Percentiles rank a stretch among this genome's conserved stretches.
Evolutionary conservation across 2,329 filamentous ascomycete species (phyloP).

Genomic region (Keithomyces neogunnii): DNA sequence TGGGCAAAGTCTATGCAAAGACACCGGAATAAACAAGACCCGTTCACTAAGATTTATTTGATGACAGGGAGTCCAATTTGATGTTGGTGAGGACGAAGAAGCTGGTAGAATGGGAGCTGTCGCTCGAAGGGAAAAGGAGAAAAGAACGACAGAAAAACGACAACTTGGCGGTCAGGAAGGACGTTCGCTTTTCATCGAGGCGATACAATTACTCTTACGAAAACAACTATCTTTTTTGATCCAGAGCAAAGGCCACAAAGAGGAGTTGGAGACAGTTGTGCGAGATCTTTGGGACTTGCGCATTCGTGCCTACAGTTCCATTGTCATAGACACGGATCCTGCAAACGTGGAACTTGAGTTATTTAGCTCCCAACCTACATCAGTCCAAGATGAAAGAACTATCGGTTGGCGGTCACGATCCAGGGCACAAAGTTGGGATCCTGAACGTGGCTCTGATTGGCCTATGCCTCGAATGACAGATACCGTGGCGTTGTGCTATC

Average conservation of each 20-base stretch:
- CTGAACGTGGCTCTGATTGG: slow-evolving; percentile 38
- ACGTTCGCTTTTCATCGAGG: slow-evolving; percentile 72
- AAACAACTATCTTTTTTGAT: slow-evolving; percentile 74
- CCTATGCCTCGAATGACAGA: slow-evolving; percentile 62
- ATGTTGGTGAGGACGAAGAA: slow-evolving; percentile 60
- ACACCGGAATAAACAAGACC: too few relatives aligned
- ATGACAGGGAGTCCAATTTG: slow-evolving; percentile 42
- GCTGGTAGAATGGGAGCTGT: slow-evolving; percentile 52
- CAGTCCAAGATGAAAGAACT: slow-evolving; percentile 10
- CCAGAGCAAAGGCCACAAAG: slow-evolving; percentile 53
- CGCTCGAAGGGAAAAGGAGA: slow-evolving; percentile 48
- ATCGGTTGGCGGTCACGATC: slow-evolving; percentile 19
- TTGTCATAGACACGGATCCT: slow-evolving; percentile 19
- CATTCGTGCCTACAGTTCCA: slow-evolving; percentile 34
- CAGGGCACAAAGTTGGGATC: slow-evolving; percentile 34
- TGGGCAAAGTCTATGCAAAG: slow-evolving; percentile 11
- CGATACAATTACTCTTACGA: slow-evolving; percentile 74
- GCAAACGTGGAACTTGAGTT: slow-evolving; percentile 22
- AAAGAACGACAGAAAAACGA: slow-evolving; percentile 41
- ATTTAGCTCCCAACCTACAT: slow-evolving; percentile 30
- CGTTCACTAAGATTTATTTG: too few relatives aligned
- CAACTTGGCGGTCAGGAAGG: slow-evolving; percentile 60
- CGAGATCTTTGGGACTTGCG: slow-evolving; percentile 80
- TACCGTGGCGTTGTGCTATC: slow-evolving; percentile 69
- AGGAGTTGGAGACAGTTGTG: slow-evolving; percentile 70